Evolutionary conservation across 768 basidiomycete genomes (phyloP), one percentile per base, ranked within the genome.

Genomic region (Lentinula boryana): DNA sequence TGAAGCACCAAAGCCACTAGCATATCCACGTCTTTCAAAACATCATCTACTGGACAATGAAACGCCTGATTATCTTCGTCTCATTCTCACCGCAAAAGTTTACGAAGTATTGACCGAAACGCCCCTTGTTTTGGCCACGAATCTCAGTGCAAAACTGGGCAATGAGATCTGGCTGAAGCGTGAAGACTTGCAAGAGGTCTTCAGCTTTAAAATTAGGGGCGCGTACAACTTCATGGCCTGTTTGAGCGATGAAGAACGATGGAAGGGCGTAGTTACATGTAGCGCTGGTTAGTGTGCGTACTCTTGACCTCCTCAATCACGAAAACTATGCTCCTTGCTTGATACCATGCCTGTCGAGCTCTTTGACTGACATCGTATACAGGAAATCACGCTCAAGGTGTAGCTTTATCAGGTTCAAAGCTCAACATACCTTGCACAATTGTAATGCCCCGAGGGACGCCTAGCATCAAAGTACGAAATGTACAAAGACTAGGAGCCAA

Each of bases 371-470:
- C 27, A 54, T 32, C 40, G 40, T 59, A 13, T 60, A 49, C 71
- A 98, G 97, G 97, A 31, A 99, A 99, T 69, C 97, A 99, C 72
- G 97, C 97, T 0, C 97, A 99, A 73, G 97, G 97, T 27, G 97
- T 99, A 54, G 97, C 97, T 2, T 82, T 98, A 52, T 95, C 97
- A n/a, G 93, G 96, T 10, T 75, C 85, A 50, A 85, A 87, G 60
- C 84, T 99, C 32, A 83, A 82, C 36, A 90, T 98, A 62, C 94
- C 97, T 3, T 97, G 94, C 64, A 98, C 95, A n/a, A 98, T 99
- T 68, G 93, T 99, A 63, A 98, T 99, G 97, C 97, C 97, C 1
- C 78, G 88, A 44, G 92, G 86, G 13, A 98, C 97, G 2, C 97
- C 97, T 1, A 82, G 89, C 43, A 99, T 99, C 82, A 99, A 99